Conservation (phyloP, 306 rosid genomes). For the Parietaria judaica region DNA sequence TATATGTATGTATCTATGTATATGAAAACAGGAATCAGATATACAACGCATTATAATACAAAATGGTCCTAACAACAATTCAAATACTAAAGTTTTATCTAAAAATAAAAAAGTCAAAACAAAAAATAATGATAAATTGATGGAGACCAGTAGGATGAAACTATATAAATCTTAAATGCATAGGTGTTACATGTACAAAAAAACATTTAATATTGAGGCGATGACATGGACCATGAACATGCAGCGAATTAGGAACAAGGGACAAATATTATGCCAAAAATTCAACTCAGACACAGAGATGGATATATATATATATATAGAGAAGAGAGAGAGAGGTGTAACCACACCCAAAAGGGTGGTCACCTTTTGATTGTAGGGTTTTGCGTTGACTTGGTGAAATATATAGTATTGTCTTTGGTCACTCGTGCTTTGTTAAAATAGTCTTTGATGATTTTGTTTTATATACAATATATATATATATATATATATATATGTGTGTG, state of each 20-base stretch:
- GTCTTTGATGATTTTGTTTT: background rate
- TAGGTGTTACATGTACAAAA: conserved; percentile 5
- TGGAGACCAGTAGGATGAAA: conserved; percentile 7
- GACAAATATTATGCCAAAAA: conserved; percentile 18
- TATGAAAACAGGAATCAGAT: background rate
- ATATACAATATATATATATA: too few species aligned
- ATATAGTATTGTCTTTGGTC: conserved; percentile 1
- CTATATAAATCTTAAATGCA: background rate
- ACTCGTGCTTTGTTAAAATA: conserved; percentile 7
- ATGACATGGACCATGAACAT: conserved; percentile 29
- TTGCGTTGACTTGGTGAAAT: conserved; percentile 13
- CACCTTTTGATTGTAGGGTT: conserved; percentile 1
- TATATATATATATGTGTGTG: background rate
- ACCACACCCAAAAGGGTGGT: conserved; percentile 2
- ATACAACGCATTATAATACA: background rate
- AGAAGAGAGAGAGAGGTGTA: background rate
- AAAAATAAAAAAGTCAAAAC: conserved; percentile 3
- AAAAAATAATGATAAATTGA: background rate
- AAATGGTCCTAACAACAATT: background rate
- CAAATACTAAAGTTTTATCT: background rate
- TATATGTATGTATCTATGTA: background rate
- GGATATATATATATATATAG: too few species aligned
- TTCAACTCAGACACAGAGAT: conserved; percentile 1
- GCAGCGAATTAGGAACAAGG: conserved; percentile 31
- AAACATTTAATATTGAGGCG: conserved; percentile 11